Conservation (phyloP, 495 filamentous ascomycete species). For the Aspergillus nidulans region DNA sequence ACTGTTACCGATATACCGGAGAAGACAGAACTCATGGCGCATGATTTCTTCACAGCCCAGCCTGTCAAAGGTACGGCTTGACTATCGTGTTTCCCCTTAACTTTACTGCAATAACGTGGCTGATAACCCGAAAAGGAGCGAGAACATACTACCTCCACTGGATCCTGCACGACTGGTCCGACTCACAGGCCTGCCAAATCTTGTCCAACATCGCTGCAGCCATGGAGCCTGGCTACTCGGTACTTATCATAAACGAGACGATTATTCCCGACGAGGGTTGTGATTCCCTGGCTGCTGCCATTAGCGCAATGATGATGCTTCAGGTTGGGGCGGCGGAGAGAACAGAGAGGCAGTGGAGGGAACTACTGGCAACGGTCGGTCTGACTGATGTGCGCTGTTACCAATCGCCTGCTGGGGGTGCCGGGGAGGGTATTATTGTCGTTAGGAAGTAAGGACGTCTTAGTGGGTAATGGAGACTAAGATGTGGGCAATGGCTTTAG, state of each 20-base stretch:
- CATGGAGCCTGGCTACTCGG: constrained; percentile 38
- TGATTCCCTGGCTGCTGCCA: constrained; percentile 20
- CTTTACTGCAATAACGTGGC: too few relatives aligned
- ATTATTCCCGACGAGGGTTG: constrained; percentile 29
- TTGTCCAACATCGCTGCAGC: constrained; percentile 33
- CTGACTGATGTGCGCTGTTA: constrained; percentile 22
- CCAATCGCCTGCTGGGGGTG: constrained; percentile 4
- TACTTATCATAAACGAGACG: constrained; percentile 33
- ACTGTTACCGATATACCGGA: constrained; percentile 19
- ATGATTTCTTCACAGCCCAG: constrained; percentile 29
- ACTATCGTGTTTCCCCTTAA: neutral
- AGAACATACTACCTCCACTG: constrained; percentile 45
- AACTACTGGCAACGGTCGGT: constrained; percentile 19
- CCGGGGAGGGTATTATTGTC: constrained; percentile 17
- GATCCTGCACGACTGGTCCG: constrained; percentile 50
- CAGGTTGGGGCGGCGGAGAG: constrained; percentile 24
- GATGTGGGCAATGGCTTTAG: too few relatives aligned
- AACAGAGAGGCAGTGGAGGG: constrained; percentile 24
- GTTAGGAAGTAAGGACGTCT: constrained; percentile 1
- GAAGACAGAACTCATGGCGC: constrained; percentile 18
- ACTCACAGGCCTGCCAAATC: constrained; percentile 34
- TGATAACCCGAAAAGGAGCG: too few relatives aligned
- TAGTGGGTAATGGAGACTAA: too few relatives aligned
- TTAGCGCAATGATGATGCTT: constrained; percentile 32
- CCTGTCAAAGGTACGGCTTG: constrained; percentile 27